Conservation (phyloP, 208 protist species). For the Crithidia bombi region DNA sequence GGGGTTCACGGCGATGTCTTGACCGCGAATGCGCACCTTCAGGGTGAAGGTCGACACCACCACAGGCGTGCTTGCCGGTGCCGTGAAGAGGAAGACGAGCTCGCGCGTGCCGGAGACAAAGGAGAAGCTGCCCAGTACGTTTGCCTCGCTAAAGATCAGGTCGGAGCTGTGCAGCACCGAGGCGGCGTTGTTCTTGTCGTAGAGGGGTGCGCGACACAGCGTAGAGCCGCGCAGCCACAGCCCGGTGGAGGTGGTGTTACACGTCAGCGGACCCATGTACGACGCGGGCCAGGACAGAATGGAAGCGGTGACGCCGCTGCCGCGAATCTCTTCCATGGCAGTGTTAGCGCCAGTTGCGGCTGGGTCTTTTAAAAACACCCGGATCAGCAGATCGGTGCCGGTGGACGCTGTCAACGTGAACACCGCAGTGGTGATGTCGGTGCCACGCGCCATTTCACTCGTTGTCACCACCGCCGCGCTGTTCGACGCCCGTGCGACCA, state of each 20-base stretch:
- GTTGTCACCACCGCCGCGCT: constrained; percentile 28
- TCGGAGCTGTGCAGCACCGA: constrained; percentile 43
- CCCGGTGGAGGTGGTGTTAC: constrained; percentile 26
- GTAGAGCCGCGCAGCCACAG: constrained; percentile 43
- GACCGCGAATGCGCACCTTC: constrained; percentile 22
- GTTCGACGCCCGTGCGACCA: constrained; percentile 29
- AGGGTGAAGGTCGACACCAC: constrained; percentile 38
- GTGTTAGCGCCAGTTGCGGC: neutral
- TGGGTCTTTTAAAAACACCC: constrained; percentile 29
- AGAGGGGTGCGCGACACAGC: constrained; percentile 36
- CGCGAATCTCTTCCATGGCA: constrained; percentile 28
- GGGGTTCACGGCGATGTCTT: neutral
- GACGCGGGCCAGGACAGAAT: constrained; percentile 42
- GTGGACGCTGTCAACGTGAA: constrained; percentile 42
- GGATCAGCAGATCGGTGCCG: constrained; percentile 38
- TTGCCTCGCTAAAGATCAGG: constrained; percentile 44
- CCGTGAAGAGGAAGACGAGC: constrained; percentile 51
- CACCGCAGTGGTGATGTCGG: constrained; percentile 40
- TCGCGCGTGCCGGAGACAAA: constrained; percentile 41
- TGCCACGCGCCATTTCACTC: constrained; percentile 29
- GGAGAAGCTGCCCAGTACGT: constrained; percentile 39
- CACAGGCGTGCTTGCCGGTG: constrained; percentile 13
- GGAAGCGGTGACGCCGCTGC: constrained; percentile 43
- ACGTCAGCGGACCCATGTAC: constrained; percentile 41
- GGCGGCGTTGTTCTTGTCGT: constrained; percentile 28